Percentiles rank a stretch among this genome's conserved stretches.
Evolutionary conservation across 306 rosid species (phyloP).

Genomic region (Sechiopsis laciniata): DNA sequence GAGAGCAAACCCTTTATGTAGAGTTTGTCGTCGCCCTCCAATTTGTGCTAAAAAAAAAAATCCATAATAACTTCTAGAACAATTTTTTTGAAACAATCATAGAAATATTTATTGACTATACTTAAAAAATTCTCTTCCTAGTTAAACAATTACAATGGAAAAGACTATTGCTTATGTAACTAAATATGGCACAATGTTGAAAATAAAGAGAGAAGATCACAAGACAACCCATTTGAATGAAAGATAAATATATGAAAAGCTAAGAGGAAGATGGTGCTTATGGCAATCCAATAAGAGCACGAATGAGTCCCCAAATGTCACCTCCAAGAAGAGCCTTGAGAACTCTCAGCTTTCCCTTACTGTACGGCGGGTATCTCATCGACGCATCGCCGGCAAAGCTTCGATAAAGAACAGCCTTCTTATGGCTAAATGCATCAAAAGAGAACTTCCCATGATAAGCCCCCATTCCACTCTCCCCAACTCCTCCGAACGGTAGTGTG

Average conservation of each 20-base stretch:
- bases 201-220: background rate
- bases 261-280: slow-evolving; percentile 23
- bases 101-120: background rate
- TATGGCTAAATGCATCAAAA: slow-evolving; percentile 87
- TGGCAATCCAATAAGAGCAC: slow-evolving; percentile 70
- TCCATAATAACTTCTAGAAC: too few species aligned
- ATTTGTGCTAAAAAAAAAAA: too few species aligned
- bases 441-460: slow-evolving; percentile 95
- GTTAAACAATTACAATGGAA: background rate
- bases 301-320: slow-evolving; percentile 46
- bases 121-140: background rate
- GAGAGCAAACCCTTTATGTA: too few species aligned
- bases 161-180: background rate
- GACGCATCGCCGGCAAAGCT: slow-evolving; percentile 64
- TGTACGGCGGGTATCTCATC: slow-evolving; percentile 86
- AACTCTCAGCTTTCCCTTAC: slow-evolving; percentile 54
- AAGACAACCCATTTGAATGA: too few species aligned
- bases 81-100: too few species aligned
- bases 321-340: slow-evolving; percentile 76
- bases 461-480: slow-evolving; percentile 96
- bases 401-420: slow-evolving; percentile 86
- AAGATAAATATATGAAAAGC: background rate
- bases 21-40: too few species aligned
- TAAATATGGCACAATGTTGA: slow-evolving; percentile 8
- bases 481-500: slow-evolving; percentile 92